Evolutionary conservation across 345 rosid genomes (phyloP), one percentile per base, ranked within the genome.

Genomic region (Populus simonii): DNA sequence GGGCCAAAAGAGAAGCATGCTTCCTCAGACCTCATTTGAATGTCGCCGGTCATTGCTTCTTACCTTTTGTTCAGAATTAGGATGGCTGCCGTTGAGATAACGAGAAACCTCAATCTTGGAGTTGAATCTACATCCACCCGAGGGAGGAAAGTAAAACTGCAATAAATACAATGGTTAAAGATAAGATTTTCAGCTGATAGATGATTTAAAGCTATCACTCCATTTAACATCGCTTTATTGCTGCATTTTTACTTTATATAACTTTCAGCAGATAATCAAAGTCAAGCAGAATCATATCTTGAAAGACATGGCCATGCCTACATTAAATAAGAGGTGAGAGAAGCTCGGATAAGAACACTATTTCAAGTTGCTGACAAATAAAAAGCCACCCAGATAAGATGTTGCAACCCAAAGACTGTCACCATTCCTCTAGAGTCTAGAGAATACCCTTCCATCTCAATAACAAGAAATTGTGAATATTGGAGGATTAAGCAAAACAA

Each of bases 131-230:
- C 70, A 78, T 83, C 79, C 86, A 71, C 80, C 78, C 20, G 81
- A 80, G 27, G 90, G 91, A 79, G 84, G 79, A 83, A 79, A 80
- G 82, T 90, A 85, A 76, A 76, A 81, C 92, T 87, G 89, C 89
- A 85, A 76, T 75, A 77, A 74, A 72, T 41, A 78, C 75, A 82
- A 67, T 66, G 61, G 68, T 29, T 10, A 27, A 47, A 70, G 38
- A 29, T 73, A 41, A 33, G 38, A 73, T 29, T 79, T 70, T 55
- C 43, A 38, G 25, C 68, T 15, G 35, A 55, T 20, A 57, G 17
- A 77, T 1, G 45, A 77, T 15, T 43, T 29, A 69, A 16, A 25
- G 39, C 25, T 33, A 29, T n/a, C 31, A 27, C 51, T 55, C 68
- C 68, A 70, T 51, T 35, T 25, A 72, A 49, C 38, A 66, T 78